Evolutionary conservation across 139 green algal genomes (phyloP).

Genomic region (Chlorella sp.): DNA sequence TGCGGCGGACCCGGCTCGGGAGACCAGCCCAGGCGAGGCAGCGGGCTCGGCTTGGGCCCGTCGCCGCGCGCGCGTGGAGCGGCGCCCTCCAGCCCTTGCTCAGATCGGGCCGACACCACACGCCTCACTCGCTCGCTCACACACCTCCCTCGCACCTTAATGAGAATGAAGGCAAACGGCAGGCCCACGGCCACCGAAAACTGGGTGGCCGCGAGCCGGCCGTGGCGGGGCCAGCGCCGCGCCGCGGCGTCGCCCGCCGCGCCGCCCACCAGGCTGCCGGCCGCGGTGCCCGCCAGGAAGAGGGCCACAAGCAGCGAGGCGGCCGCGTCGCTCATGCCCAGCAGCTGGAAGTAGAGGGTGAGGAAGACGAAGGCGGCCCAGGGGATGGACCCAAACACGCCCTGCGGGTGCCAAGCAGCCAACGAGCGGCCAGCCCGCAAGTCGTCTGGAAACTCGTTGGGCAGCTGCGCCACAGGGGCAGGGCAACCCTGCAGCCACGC

Average conservation of each 20-base stretch:
- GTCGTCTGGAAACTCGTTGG: slow-evolving; percentile 29
- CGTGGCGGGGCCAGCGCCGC: slow-evolving; percentile 49
- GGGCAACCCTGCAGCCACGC: not conserved
- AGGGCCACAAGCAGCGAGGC: slow-evolving; percentile 36
- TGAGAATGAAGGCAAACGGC: slow-evolving; percentile 36
- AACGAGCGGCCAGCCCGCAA: too few relatives aligned
- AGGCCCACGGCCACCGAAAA: slow-evolving; percentile 54
- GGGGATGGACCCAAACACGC: slow-evolving; percentile 56
- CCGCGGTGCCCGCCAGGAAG: slow-evolving; percentile 54
- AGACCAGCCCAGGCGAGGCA: not conserved
- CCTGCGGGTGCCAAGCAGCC: too few relatives aligned
- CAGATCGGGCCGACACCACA: not conserved
- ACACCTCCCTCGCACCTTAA: slow-evolving; percentile 17
- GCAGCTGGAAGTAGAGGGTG: slow-evolving; percentile 69
- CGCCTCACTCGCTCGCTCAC: not conserved
- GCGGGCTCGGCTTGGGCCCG: not conserved
- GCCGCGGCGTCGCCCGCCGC: slow-evolving; percentile 67
- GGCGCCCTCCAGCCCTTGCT: not conserved
- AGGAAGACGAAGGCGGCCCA: slow-evolving; percentile 63
- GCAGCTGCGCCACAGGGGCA: not conserved
- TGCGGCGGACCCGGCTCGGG: not conserved
- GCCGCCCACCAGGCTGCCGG: slow-evolving; percentile 67
- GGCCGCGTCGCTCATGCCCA: slow-evolving; percentile 56
- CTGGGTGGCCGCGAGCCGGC: slow-evolving; percentile 63
- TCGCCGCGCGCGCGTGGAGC: not conserved